phyloP scores from a whole-genome alignment of 139 green algal genomes.

The Pseudopediastrum boryanum region DNA sequence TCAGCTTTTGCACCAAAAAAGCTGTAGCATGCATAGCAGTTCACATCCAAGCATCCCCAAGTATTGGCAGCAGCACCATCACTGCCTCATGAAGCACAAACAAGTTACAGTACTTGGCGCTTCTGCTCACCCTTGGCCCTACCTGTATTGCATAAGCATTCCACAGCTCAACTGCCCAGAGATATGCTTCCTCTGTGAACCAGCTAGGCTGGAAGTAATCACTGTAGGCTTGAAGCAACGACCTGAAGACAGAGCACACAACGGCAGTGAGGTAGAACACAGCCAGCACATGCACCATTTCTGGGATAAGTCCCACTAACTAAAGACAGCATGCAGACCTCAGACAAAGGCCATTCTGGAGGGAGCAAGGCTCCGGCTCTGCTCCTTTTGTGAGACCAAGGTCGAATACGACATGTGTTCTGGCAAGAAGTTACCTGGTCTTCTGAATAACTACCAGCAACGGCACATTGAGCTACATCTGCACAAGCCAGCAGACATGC shows the following conservation, averaged over 20 bases:
- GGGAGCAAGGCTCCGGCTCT: too few relatives aligned
- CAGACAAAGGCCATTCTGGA: too few relatives aligned
- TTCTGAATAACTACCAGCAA: too few relatives aligned
- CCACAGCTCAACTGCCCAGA: conserved; percentile 80
- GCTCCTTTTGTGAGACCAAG: too few relatives aligned
- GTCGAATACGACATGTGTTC: background rate
- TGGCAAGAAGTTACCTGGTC: background rate
- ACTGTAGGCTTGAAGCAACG: conserved; percentile 64
- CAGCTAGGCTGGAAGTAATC: conserved; percentile 47
- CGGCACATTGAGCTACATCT: background rate
- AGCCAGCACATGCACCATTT: conserved; percentile 2
- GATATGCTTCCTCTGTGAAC: conserved; percentile 63
- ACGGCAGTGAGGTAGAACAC: background rate
- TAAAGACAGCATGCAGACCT: background rate
- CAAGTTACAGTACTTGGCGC: too few relatives aligned
- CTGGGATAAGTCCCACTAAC: background rate
- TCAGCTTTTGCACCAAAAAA: too few relatives aligned
- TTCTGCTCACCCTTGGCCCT: too few relatives aligned
- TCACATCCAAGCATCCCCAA: too few relatives aligned
- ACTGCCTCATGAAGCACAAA: too few relatives aligned
- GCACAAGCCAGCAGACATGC: background rate
- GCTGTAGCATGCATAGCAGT: too few relatives aligned
- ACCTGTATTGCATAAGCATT: conserved; percentile 79
- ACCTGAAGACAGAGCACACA: background rate
- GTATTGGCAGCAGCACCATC: too few relatives aligned